Conservation (phyloP, 176 grass and related monocot genomes). For the Oryza nivara region DNA sequence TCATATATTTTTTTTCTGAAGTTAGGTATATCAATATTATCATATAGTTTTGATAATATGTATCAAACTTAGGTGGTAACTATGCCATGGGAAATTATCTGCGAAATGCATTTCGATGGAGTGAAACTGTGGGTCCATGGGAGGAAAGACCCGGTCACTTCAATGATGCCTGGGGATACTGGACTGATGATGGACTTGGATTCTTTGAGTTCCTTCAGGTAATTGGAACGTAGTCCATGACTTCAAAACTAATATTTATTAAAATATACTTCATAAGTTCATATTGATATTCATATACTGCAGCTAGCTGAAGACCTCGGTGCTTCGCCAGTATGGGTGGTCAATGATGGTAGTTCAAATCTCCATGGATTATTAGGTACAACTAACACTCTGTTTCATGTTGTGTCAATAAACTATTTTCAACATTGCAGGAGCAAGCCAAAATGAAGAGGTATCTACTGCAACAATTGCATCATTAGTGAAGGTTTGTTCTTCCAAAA, state of each 20-base stretch:
- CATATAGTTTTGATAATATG: neutral
- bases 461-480: constrained; percentile 64
- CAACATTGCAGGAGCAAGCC: constrained; percentile 70
- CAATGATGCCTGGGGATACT: constrained; percentile 92
- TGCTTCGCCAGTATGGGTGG: constrained; percentile 79
- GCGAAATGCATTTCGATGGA: constrained; percentile 87
- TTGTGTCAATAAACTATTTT: constrained; percentile 24
- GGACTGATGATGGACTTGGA: constrained; percentile 90
- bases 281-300: constrained; percentile 34
- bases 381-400: constrained; percentile 8
- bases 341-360: constrained; percentile 78
- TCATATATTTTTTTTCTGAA: constrained; percentile 12
- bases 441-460: constrained; percentile 70
- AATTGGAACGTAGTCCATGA: constrained; percentile 5
- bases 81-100: constrained; percentile 89
- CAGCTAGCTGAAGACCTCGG: constrained; percentile 91
- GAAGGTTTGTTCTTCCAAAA: constrained; percentile 59
- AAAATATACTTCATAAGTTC: constrained; percentile 26
- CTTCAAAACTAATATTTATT: neutral
- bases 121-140: constrained; percentile 85
- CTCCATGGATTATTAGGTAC: constrained; percentile 8
- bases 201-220: constrained; percentile 97
- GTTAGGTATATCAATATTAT: neutral
- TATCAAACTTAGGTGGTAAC: constrained; percentile 62
- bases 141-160: constrained; percentile 89